Percentiles rank a stretch among this genome's conserved stretches.
These are phyloP conservation scores for Aureobasidium mangrovei DNA, from an alignment of 2,329 filamentous ascomycete species.

Conservation along the genomic window DNA sequence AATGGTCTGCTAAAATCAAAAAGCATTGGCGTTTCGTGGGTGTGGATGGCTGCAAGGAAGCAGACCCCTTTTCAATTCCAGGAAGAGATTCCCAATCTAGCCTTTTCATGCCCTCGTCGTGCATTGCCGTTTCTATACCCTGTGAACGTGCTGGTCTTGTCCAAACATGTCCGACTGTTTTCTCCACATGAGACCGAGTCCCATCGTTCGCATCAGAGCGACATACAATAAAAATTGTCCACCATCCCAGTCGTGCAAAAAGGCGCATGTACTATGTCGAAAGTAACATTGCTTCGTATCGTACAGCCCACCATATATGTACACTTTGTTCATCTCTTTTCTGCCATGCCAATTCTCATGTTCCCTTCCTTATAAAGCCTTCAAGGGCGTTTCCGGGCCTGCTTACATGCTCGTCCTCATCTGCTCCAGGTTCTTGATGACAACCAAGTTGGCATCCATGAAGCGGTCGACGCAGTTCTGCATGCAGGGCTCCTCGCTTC, in stretches of 20 bases:
- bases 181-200: too few relatives aligned
- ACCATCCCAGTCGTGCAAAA: too few relatives aligned
- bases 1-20: conserved; percentile 12
- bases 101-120: conserved; percentile 13
- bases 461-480: conserved; percentile 91
- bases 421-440: conserved; percentile 74
- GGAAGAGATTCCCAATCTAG: conserved; percentile 12
- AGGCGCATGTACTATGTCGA: background rate
- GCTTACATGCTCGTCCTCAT: conserved; percentile 34
- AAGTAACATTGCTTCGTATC: background rate
- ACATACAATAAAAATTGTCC: too few relatives aligned
- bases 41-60: conserved; percentile 14
- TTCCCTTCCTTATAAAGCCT: background rate
- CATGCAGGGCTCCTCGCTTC: conserved; percentile 71
- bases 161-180: too few relatives aligned
- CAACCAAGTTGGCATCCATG: conserved; percentile 76
- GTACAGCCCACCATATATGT: conserved; percentile 6
- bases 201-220: too few relatives aligned
- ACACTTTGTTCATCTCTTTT: background rate
- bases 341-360: background rate
- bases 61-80: conserved; percentile 11
- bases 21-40: conserved; percentile 14
- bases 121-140: background rate
- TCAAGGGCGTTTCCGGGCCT: background rate
- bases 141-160: too few relatives aligned